Base-by-base conservation (phyloP, 495 filamentous ascomycete species). In the Trichoderma orchidacearum region DNA sequence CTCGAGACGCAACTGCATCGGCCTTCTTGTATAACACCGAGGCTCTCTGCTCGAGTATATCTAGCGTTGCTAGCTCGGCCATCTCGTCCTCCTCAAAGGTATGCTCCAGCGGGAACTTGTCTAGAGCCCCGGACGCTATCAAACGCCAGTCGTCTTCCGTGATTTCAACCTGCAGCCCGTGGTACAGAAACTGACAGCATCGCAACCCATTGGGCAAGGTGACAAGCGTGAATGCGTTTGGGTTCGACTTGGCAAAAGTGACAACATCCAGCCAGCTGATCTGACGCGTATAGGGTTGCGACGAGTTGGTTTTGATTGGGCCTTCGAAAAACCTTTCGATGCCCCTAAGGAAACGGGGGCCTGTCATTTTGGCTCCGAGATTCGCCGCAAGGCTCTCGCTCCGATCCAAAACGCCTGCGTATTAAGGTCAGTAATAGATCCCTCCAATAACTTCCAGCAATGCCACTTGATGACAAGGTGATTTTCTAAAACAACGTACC, bases 241-340 rank as follows among this genome's bases (percentile, higher is more conserved):
- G 87, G 60, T 90, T 90, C 60, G 76, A 80, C 62, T 84, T 83
- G 53, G 89, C 87, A 71, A 90, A 93, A 57, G 87, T 84, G 53
- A 92, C 85, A 38, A 95, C 83, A 60, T 94, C 89, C 34, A 90
- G 72, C 89, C 89, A 95, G 15, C 80, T 83, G 53, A 90, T 75
- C 12, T 72, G 78, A 35, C 85, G 82, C 45, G 80, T 85, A 36
- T 64, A 72, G 9, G 69, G 62, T 12, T 61, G 60, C 28, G 68
- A 64, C 17, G 68, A 62, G 34, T 85, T 75, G 5, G 89, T 82
- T 29, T 76, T 80, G 54, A 89, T 89, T 21, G 84, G 80, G 0
- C 86, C 88, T 58, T 93, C 89, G 61, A 95, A 94, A 11, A 90
- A 72, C 34, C 87, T 79, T 69, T 94, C 88, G 67, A 94, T 89